phyloP scores from a whole-genome alignment of 2,329 filamentous ascomycete genomes.

The Colletotrichum karsti region DNA sequence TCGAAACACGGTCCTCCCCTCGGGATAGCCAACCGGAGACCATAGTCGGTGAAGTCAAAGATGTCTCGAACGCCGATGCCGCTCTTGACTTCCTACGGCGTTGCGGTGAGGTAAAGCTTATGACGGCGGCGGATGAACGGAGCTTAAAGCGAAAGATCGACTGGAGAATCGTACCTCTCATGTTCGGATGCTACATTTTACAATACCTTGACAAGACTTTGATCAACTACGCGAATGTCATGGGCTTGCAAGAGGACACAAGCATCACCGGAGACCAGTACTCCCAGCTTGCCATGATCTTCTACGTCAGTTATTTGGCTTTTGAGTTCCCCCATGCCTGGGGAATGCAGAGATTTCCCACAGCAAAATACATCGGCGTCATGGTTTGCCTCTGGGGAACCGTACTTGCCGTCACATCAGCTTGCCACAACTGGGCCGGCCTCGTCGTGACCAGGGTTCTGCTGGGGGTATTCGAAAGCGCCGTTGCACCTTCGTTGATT shows the following conservation, averaged over 20 bases:
- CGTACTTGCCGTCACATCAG: conserved; percentile 43
- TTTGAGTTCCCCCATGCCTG: conserved; percentile 67
- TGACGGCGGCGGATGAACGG: conserved; percentile 8
- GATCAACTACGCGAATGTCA: conserved; percentile 58
- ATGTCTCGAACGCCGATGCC: conserved; percentile 10
- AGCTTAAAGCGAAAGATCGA: conserved; percentile 29
- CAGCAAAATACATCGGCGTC: conserved; percentile 14
- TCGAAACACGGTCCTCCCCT: background rate
- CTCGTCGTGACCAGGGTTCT: conserved; percentile 32
- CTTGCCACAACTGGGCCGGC: conserved; percentile 26
- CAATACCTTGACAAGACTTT: conserved; percentile 25
- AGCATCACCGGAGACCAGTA: conserved; percentile 63
- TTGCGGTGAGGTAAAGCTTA: background rate
- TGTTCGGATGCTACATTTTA: conserved; percentile 27
- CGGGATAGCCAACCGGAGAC: background rate
- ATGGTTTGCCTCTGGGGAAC: conserved; percentile 53
- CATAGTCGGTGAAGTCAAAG: conserved; percentile 7
- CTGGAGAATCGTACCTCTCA: conserved; percentile 31
- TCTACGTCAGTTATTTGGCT: conserved; percentile 65
- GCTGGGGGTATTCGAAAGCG: conserved; percentile 32
- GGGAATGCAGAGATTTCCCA: conserved; percentile 57
- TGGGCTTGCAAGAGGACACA: conserved; percentile 59
- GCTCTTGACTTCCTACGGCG: conserved; percentile 3
- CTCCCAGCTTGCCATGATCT: conserved; percentile 64
- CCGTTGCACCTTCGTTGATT: conserved; percentile 52